Percentiles rank a stretch among this genome's conserved stretches.
These are phyloP conservation scores for Talaromyces wortmannii DNA, from an alignment of 495 filamentous ascomycete species.

Conservation along the genomic window DNA sequence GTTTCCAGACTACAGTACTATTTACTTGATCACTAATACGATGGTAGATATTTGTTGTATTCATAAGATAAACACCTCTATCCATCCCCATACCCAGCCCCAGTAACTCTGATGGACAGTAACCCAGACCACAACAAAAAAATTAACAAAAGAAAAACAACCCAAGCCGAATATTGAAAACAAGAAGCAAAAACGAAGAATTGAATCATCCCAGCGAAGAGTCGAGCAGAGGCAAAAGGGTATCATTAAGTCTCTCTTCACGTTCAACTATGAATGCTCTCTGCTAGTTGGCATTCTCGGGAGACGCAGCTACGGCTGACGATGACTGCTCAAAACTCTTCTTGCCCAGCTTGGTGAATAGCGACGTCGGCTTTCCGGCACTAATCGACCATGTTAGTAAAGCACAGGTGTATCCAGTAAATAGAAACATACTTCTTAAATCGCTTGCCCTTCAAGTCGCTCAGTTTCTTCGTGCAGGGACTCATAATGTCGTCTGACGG, in stretches of 20 bases:
- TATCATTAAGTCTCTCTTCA: conserved; percentile 4
- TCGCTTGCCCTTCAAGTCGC: conserved; percentile 74
- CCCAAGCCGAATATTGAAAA: too few species aligned
- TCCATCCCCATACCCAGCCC: too few species aligned
- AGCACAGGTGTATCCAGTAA: background rate
- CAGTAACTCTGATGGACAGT: too few species aligned
- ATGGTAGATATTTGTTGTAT: too few species aligned
- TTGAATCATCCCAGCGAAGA: conserved; percentile 18
- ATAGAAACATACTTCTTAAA: conserved; percentile 44
- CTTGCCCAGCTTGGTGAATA: conserved; percentile 45
- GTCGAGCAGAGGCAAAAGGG: conserved; percentile 8
- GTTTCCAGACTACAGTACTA: too few species aligned
- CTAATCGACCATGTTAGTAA: conserved; percentile 10
- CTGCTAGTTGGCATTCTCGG: background rate
- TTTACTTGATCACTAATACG: too few species aligned
- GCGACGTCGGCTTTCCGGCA: conserved; percentile 40
- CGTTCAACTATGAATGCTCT: background rate
- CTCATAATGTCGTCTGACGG: conserved; percentile 90
- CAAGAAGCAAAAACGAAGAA: conserved; percentile 9
- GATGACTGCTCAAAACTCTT: conserved; percentile 41
- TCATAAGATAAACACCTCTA: too few species aligned
- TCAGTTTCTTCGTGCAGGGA: conserved; percentile 87
- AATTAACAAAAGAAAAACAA: too few species aligned
- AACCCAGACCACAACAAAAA: too few species aligned
- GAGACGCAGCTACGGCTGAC: conserved; percentile 7